Conservation (phyloP, 345 rosid genomes). For the Hirschfeldia incana region DNA sequence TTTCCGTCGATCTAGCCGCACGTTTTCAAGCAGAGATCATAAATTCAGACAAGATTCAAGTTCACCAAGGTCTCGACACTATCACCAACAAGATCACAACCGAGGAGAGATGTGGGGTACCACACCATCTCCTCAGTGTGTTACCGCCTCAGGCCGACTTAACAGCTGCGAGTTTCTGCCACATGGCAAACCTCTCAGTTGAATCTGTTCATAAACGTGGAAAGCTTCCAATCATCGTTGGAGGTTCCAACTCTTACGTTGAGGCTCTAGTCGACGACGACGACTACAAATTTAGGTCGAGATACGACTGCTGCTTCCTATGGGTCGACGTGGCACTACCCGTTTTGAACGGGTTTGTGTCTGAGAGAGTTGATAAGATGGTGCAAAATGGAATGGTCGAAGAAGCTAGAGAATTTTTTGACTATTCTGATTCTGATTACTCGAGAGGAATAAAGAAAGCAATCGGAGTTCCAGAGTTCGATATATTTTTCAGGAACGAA, state of each 20-base stretch:
- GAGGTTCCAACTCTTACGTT: slow-evolving; percentile 78
- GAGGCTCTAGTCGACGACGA: slow-evolving; percentile 56
- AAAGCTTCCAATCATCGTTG: slow-evolving; percentile 65
- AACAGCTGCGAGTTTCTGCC: slow-evolving; percentile 50
- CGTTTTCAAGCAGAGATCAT: slow-evolving; percentile 65
- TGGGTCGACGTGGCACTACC: slow-evolving; percentile 66
- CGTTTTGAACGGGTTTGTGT: slow-evolving; percentile 47
- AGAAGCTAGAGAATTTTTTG: slow-evolving; percentile 57
- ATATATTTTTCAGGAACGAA: slow-evolving; percentile 50
- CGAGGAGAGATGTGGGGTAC: slow-evolving; percentile 58
- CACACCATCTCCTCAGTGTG: slow-evolving; percentile 66
- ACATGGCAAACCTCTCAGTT: slow-evolving; percentile 47
- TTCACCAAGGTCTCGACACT: slow-evolving; percentile 60
- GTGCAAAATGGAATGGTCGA: slow-evolving; percentile 61
- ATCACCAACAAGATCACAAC: slow-evolving; percentile 66
- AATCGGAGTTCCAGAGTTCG: slow-evolving; percentile 74
- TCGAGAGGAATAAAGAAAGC: slow-evolving; percentile 58
- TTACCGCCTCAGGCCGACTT: slow-evolving; percentile 54
- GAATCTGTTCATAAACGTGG: slow-evolving; percentile 47
- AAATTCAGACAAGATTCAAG: slow-evolving; percentile 81
- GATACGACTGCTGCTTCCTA: slow-evolving; percentile 62
- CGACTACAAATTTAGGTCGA: slow-evolving; percentile 45
- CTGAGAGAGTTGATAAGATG: slow-evolving; percentile 67
- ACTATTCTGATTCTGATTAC: slow-evolving; percentile 47
- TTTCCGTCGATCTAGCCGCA: slow-evolving; percentile 71